phyloP scores from a whole-genome alignment of 75 land plant species.

The Sequoiadendron giganteum region DNA sequence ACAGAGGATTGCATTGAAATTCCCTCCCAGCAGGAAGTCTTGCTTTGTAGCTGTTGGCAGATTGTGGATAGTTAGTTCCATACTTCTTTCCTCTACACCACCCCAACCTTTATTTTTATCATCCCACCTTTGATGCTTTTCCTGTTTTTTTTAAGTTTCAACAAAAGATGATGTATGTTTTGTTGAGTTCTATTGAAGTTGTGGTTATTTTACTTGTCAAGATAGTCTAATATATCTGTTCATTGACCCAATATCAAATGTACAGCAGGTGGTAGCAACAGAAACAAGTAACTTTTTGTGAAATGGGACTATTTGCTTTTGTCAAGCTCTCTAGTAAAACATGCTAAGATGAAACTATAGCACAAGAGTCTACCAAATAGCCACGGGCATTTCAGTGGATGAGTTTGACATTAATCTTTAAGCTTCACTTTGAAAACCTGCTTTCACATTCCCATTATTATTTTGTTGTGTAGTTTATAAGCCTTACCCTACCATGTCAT shows the following conservation, averaged over 20 bases:
- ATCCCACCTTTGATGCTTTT: neutral
- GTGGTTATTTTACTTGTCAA: neutral
- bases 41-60: too few species aligned
- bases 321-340: neutral
- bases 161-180: neutral
- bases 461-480: neutral
- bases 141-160: neutral
- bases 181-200: neutral
- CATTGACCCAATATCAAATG: neutral
- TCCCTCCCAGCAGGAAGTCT: too few species aligned
- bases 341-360: neutral
- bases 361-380: neutral
- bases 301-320: neutral
- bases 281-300: neutral
- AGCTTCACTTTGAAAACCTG: neutral
- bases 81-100: too few species aligned
- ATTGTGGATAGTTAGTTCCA: too few species aligned
- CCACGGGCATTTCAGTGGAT: neutral
- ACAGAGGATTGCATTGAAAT: too few species aligned
- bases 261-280: neutral
- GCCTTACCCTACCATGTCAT: neutral
- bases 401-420: neutral
- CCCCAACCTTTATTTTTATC: too few species aligned
- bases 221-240: neutral
- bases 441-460: neutral